phyloP scores from a whole-genome alignment of 1,284 basidiomycete species.

The Abortiporus biennis region DNA sequence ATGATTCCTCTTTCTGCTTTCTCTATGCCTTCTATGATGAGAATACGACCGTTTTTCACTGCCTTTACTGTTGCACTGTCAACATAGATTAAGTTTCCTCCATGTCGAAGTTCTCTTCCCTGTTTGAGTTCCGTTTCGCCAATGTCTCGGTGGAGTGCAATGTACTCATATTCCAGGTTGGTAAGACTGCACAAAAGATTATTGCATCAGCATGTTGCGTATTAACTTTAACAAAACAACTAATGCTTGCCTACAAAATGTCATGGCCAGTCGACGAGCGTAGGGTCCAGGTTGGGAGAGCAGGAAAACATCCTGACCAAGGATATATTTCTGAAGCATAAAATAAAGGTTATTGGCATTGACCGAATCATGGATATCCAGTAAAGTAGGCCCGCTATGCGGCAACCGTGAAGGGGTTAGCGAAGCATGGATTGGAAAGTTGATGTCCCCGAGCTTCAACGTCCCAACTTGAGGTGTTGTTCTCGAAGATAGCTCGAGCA shows the following conservation, averaged over 20 bases:
- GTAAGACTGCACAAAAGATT: constrained; percentile 37
- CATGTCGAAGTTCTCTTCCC: constrained; percentile 55
- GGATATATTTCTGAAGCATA: constrained; percentile 60
- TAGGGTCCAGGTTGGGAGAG: constrained; percentile 62
- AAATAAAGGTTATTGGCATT: constrained; percentile 57
- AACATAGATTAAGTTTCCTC: constrained; percentile 56
- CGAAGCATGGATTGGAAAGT: constrained; percentile 46
- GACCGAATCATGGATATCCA: constrained; percentile 43
- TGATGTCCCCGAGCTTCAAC: constrained; percentile 50
- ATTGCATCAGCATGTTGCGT: not conserved
- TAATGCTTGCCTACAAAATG: constrained; percentile 49
- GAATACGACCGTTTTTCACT: constrained; percentile 58
- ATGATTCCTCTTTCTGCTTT: constrained; percentile 59
- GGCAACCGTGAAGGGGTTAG: constrained; percentile 41
- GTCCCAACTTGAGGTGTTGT: constrained; percentile 39
- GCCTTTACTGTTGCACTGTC: constrained; percentile 61
- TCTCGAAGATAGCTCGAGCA: constrained; percentile 35
- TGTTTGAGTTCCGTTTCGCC: constrained; percentile 69
- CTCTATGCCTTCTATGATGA: constrained; percentile 64
- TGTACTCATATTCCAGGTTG: constrained; percentile 62
- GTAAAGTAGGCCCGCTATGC: constrained; percentile 32
- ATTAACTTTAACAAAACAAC: not conserved
- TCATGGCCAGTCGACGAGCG: constrained; percentile 51
- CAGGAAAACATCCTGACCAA: constrained; percentile 62
- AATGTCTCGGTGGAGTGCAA: constrained; percentile 58